These are phyloP conservation scores for Colletotrichum simmondsii DNA, from an alignment of 2,329 filamentous ascomycete species.

Conservation along the genomic window DNA sequence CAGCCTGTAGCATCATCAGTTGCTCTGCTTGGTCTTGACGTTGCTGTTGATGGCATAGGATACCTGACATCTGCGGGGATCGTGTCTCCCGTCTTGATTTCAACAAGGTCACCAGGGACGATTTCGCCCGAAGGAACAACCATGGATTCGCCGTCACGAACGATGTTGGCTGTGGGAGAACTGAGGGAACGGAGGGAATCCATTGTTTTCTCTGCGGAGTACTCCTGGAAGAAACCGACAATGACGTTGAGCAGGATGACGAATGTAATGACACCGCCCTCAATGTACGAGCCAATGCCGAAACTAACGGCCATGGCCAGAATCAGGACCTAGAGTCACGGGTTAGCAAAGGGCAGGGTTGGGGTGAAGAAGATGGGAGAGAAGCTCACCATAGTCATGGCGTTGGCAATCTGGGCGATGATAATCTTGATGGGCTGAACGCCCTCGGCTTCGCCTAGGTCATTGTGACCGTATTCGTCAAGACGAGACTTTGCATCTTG, in stretches of 20 bases:
- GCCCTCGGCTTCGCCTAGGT: constrained; percentile 65
- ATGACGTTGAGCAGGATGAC: constrained; percentile 64
- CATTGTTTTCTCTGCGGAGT: constrained; percentile 66
- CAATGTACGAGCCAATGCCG: constrained; percentile 64
- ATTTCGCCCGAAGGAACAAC: constrained; percentile 64
- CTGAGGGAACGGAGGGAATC: constrained; percentile 61
- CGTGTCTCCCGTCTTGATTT: constrained; percentile 60
- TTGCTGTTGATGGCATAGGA: not conserved
- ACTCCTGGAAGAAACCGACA: constrained; percentile 66
- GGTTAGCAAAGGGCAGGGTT: not conserved
- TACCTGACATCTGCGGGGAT: constrained; percentile 54
- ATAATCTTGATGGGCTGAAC: constrained; percentile 69
- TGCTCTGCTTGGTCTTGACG: not conserved
- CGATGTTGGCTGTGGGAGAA: constrained; percentile 59
- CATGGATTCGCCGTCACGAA: constrained; percentile 61
- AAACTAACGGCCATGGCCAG: constrained; percentile 64
- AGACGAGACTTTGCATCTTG: constrained; percentile 62
- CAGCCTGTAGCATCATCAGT: constrained; percentile 41
- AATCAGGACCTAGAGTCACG: constrained; percentile 51
- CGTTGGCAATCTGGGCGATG: constrained; percentile 71
- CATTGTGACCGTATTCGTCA: constrained; percentile 67
- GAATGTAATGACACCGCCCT: constrained; percentile 63
- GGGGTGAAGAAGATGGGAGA: too few relatives aligned
- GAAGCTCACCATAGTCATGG: constrained; percentile 66
- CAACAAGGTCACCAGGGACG: constrained; percentile 68